Percentiles rank a stretch among this genome's conserved stretches.
Conservation (phyloP, 2,329 filamentous ascomycete species). For the Penicillium frequentans region DNA sequence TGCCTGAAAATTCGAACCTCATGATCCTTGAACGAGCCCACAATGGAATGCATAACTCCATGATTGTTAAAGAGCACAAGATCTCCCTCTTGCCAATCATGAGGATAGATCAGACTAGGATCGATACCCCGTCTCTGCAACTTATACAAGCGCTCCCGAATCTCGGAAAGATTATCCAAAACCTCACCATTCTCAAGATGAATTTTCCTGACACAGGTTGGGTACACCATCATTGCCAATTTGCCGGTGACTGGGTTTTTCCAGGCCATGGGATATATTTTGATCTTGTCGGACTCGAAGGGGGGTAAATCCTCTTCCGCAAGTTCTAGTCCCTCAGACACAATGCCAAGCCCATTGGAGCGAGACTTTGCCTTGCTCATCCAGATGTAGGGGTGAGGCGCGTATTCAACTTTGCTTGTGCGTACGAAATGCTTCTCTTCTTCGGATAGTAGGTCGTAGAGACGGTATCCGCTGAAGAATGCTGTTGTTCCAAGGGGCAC, state of each 20-base stretch:
- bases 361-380: slow-evolving; percentile 69
- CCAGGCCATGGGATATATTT: slow-evolving; percentile 75
- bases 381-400: slow-evolving; percentile 76
- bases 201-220: slow-evolving; percentile 68
- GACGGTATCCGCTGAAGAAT: slow-evolving; percentile 69
- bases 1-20: slow-evolving; percentile 75
- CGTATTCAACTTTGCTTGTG: slow-evolving; percentile 70
- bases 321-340: slow-evolving; percentile 66
- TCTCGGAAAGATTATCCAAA: slow-evolving; percentile 65
- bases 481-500: slow-evolving; percentile 75
- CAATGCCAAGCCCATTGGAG: slow-evolving; percentile 67
- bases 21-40: slow-evolving; percentile 69
- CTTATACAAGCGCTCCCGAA: slow-evolving; percentile 67
- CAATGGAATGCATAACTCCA: slow-evolving; percentile 72
- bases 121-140: slow-evolving; percentile 72
- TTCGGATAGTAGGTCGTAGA: slow-evolving; percentile 66
- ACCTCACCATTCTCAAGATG: slow-evolving; percentile 66
- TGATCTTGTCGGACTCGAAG: slow-evolving; percentile 65
- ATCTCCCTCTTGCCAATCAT: slow-evolving; percentile 77
- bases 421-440: slow-evolving; percentile 68
- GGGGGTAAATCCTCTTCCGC: slow-evolving; percentile 60
- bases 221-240: slow-evolving; percentile 72
- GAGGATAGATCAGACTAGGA: slow-evolving; percentile 66
- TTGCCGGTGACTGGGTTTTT: slow-evolving; percentile 69
- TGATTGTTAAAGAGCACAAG: slow-evolving; percentile 78